phyloP scores from a whole-genome alignment of 2,329 filamentous ascomycete genomes.

The Xylaria arbuscula region DNA sequence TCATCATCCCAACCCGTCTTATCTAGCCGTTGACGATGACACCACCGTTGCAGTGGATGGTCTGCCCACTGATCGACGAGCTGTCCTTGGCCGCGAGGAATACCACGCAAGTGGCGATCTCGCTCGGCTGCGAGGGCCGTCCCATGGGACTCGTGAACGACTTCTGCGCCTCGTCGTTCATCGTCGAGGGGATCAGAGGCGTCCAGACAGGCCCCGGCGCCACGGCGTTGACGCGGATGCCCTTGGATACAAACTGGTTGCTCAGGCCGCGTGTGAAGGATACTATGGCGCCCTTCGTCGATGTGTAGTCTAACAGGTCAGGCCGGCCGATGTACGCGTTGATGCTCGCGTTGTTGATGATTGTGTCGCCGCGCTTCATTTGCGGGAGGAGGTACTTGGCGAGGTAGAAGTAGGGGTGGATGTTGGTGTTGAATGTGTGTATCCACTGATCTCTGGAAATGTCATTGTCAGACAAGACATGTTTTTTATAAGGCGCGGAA shows the following conservation, averaged over 20 bases:
- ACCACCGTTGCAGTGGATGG: slow-evolving; percentile 65
- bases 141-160: slow-evolving; percentile 81
- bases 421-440: slow-evolving; percentile 84
- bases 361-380: slow-evolving; percentile 77
- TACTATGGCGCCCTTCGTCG: slow-evolving; percentile 81
- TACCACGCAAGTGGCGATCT: slow-evolving; percentile 84
- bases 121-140: slow-evolving; percentile 80
- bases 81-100: slow-evolving; percentile 82
- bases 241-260: slow-evolving; percentile 77
- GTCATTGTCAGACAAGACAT: background rate
- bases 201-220: slow-evolving; percentile 85
- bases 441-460: slow-evolving; percentile 76
- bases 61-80: slow-evolving; percentile 78
- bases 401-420: slow-evolving; percentile 83
- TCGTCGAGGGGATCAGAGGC: slow-evolving; percentile 77
- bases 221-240: slow-evolving; percentile 70
- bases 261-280: slow-evolving; percentile 81
- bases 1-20: background rate
- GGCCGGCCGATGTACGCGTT: slow-evolving; percentile 85
- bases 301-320: slow-evolving; percentile 84
- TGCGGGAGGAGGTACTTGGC: slow-evolving; percentile 81
- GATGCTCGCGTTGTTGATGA: slow-evolving; percentile 88
- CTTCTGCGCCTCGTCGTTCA: slow-evolving; percentile 76
- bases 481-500: slow-evolving; percentile 31
- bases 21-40: slow-evolving; percentile 60